Evolutionary conservation across 176 grass and related monocot species (phyloP), one percentile per base, ranked within the genome.

Genomic region (Avena sativa): DNA sequence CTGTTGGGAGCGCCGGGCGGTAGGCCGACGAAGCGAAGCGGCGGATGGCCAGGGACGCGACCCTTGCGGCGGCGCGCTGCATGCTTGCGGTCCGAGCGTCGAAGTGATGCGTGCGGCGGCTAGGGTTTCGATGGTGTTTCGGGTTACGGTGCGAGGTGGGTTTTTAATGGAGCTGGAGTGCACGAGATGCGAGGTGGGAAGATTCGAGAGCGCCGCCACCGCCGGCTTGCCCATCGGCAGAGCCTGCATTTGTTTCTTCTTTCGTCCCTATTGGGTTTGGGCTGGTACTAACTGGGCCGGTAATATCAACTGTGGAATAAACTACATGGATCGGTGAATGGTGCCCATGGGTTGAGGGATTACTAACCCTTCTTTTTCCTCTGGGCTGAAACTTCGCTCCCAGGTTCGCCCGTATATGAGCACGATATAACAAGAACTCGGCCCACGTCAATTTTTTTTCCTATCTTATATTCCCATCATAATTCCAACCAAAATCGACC

Each of bases 121-220:
- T 85, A 89, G 88, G 83, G 83, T 89, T 89, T 76, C 17, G 68
- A 66, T 21, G 1, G 57, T 19, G 76, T 2, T 20, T 34, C 3
- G 53, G 40, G 43, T 32, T 32, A 12, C 9, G 34, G 69, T 56
- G 21, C 13, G 13, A 19, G 15, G 3, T 9, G 16, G 40, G 55
- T 0, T 49, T 85, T 85, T 81, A 67, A 85, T 48, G 46, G 46
- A 48, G 46, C 46, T 48, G 46, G 46, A 4, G 58, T n/a, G 58
- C 58, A 23, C 58, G 58, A 61, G 58, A 61, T 61, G 58, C 58
- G 58, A 61, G 20, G 20, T 61, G 20, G 20, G 58, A n/a, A 61
- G 58, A 61, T 61, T 61, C 56, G 17, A 59, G 19, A 61, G 58
- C 58, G 17, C 55, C 55, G 58, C 58, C 58, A 17, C 64, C 64